Conservation (phyloP, 106 monocot genomes). For the Acorus gramineus region DNA sequence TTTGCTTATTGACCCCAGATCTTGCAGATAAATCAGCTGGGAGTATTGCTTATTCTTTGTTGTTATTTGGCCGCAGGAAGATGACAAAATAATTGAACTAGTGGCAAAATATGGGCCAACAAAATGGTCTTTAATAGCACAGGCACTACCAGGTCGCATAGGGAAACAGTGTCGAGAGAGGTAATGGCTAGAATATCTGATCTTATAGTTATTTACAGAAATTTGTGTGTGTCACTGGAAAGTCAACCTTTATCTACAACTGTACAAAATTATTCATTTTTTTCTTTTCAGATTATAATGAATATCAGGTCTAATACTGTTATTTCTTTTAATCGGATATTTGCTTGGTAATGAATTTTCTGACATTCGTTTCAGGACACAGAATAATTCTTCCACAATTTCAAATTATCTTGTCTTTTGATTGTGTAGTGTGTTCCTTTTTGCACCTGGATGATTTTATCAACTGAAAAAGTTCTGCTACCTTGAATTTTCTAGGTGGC, state of each 20-base stretch:
- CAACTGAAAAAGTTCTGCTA: neutral
- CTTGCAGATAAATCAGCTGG: too few species aligned
- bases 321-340: too few species aligned
- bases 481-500: slow-evolving; percentile 50
- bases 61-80: slow-evolving; percentile 48
- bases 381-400: neutral
- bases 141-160: slow-evolving; percentile 70
- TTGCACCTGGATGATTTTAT: neutral
- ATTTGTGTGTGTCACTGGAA: too few species aligned
- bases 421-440: neutral
- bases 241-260: too few species aligned
- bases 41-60: neutral
- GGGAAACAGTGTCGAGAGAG: slow-evolving; percentile 93
- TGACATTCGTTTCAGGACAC: too few species aligned
- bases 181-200: slow-evolving; percentile 11
- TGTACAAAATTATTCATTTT: too few species aligned
- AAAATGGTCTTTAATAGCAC: slow-evolving; percentile 83
- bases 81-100: slow-evolving; percentile 58
- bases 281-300: too few species aligned
- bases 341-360: too few species aligned
- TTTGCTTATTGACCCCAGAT: slow-evolving; percentile 7
- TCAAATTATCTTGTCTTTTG: too few species aligned
- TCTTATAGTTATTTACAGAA: too few species aligned
- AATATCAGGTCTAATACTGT: too few species aligned
- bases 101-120: slow-evolving; percentile 61